Evolutionary conservation across 495 filamentous ascomycete species (phyloP).

Genomic region (Hyaloscypha bicolor): DNA sequence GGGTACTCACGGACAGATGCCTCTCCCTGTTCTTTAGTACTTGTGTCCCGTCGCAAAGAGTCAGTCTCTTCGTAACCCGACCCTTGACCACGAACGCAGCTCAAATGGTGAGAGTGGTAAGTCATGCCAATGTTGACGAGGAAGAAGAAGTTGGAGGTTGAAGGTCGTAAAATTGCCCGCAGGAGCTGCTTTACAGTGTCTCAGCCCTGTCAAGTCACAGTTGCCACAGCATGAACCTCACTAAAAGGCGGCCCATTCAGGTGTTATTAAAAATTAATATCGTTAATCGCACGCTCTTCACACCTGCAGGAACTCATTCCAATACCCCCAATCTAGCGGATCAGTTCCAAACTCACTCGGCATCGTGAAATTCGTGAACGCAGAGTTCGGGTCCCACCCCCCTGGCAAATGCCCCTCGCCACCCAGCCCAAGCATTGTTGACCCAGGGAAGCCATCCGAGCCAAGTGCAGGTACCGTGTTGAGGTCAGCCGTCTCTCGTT

Average conservation of each 20-base stretch:
- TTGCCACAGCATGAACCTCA: neutral
- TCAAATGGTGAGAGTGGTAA: too few species aligned
- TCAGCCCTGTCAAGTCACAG: too few species aligned
- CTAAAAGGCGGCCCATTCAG: neutral
- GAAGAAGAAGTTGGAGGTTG: too few species aligned
- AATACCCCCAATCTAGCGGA: neutral
- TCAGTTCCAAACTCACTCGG: neutral
- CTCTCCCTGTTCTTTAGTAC: too few species aligned
- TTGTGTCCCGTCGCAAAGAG: too few species aligned
- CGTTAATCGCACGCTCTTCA: neutral
- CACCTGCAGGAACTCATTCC: constrained; percentile 6
- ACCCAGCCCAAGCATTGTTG: neutral
- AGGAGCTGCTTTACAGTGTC: too few species aligned
- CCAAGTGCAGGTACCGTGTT: neutral
- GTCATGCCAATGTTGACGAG: too few species aligned
- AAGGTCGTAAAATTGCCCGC: too few species aligned
- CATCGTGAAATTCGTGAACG: constrained; percentile 1
- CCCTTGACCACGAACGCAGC: too few species aligned
- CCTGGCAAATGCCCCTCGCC: neutral
- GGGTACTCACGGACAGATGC: too few species aligned
- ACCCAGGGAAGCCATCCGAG: neutral
- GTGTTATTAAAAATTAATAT: too few species aligned
- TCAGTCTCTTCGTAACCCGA: too few species aligned
- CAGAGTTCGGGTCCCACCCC: neutral
- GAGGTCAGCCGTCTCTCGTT: neutral